Percentiles rank a stretch among this genome's conserved stretches.
Conservation (phyloP, 345 rosid species). For the Citrus reticulata region DNA sequence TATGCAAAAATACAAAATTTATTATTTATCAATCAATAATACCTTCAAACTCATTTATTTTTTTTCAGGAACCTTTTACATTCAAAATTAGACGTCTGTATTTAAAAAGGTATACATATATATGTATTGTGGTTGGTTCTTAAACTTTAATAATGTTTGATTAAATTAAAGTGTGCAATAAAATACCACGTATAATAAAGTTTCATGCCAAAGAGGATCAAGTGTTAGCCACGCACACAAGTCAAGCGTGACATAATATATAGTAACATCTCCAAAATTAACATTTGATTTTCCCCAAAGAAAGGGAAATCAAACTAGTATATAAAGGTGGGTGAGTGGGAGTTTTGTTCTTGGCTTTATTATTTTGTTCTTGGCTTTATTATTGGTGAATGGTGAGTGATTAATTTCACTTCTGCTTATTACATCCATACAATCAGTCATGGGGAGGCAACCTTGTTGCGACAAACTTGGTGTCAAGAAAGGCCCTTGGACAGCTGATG, state of each 20-base stretch:
- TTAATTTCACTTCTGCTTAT: neutral
- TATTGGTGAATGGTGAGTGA: neutral
- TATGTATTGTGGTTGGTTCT: too few relatives aligned
- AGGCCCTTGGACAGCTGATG: slow-evolving; percentile 78
- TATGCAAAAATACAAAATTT: accelerated
- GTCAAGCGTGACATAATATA: slow-evolving; percentile 12
- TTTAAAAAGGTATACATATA: too few relatives aligned
- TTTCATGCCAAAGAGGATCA: neutral
- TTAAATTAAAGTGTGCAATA: neutral
- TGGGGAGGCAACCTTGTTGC: slow-evolving; percentile 73
- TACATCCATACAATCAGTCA: neutral
- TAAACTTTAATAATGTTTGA: too few relatives aligned
- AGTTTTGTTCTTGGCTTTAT: slow-evolving; percentile 15
- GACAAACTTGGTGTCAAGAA: slow-evolving; percentile 68
- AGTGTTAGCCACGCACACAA: slow-evolving; percentile 15
- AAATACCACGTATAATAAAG: neutral
- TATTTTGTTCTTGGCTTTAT: slow-evolving; percentile 6
- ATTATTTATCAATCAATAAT: too few relatives aligned
- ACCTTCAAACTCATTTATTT: too few relatives aligned
- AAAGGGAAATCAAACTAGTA: slow-evolving; percentile 20
- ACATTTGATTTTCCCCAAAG: slow-evolving; percentile 16
- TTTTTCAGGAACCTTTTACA: too few relatives aligned
- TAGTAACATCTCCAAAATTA: neutral
- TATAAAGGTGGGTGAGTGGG: slow-evolving; percentile 48
- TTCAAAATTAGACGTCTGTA: too few relatives aligned